These are phyloP conservation scores for Kwoniella newhampshirensis DNA, from an alignment of 768 basidiomycete species.

Conservation along the genomic window DNA sequence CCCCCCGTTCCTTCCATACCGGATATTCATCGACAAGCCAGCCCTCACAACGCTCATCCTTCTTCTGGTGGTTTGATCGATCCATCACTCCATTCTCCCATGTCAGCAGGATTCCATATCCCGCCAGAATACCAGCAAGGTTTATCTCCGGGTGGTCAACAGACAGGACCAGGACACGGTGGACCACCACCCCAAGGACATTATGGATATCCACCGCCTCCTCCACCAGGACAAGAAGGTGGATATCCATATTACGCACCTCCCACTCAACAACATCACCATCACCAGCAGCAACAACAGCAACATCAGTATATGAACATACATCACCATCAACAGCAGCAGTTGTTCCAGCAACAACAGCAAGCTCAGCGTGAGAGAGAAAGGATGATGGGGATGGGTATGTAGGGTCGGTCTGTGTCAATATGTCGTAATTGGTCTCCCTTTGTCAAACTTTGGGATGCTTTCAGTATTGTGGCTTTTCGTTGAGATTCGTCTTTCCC, in stretches of 20 bases:
- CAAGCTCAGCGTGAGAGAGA: conserved; percentile 7
- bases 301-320: conserved; percentile 17
- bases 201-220: conserved; percentile 16
- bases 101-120: conserved; percentile 32
- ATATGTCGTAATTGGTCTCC: too few relatives aligned
- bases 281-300: conserved; percentile 16
- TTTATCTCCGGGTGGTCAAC: too few relatives aligned
- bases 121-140: conserved; percentile 29
- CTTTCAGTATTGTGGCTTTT: too few relatives aligned
- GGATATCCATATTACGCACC: conserved; percentile 22
- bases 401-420: conserved; percentile 1
- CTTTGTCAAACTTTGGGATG: too few relatives aligned
- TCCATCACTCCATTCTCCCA: conserved; percentile 32
- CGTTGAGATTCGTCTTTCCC: too few relatives aligned
- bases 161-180: conserved; percentile 3
- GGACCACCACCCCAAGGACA: conserved; percentile 5
- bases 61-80: conserved; percentile 15
- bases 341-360: conserved; percentile 29
- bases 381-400: conserved; percentile 12
- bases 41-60: conserved; percentile 22
- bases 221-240: conserved; percentile 13
- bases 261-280: conserved; percentile 11
- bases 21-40: conserved; percentile 41
- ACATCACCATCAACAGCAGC: conserved; percentile 30
- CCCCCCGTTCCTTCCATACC: conserved; percentile 50